Evolutionary conservation across 2,329 filamentous ascomycete genomes (phyloP), one percentile per base, ranked within the genome.

Genomic region (Xylaria sp.): DNA sequence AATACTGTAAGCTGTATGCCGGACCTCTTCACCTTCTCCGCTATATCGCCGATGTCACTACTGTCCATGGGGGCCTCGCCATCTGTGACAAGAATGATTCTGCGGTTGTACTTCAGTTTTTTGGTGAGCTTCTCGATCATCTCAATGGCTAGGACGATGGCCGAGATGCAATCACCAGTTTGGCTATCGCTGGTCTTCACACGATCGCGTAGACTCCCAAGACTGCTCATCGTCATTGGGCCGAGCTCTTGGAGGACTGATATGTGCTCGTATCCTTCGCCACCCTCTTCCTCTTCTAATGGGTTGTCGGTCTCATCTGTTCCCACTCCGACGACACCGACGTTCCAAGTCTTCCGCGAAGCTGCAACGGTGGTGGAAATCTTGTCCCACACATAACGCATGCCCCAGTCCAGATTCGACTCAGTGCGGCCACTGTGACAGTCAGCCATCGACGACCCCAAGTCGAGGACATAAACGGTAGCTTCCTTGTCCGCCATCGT

Each of bases 341-440:
- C 82, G 25, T 86, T 87, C 75, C 89, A 88, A 0, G 91, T 94
- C 78, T 94, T 95, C 58, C 93, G 87, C 32, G 88, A 90, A 34
- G 78, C 79, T 53, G 86, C 80, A 80, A 93, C 91, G 3, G 90
- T 93, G 8, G 87, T 88, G 5, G 90, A 91, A 72, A 97, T 92
- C 78, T 93, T 96, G 84, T 98, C 95, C 94, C 95, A 99, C 58
- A 98, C 87, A 81, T 97, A 99, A 70, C 89, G 89, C 89, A 98
- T 90, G 56, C 89, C 88, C 89, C 91, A 99, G 68, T 97, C 93
- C 20, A 99, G 87, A 78, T 98, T 92, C 3, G 91, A 91, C 78
- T 95, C 88, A 23, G 83, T 78, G 72, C 96, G 89, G 30, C 91
- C 93, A 81, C 88, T 85, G 73, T 89, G 87, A 74, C 84, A 86